Percentiles rank a stretch among this genome's conserved stretches.
Conservation (phyloP, 805 yeast species). For the Lipomyces sp. region DNA sequence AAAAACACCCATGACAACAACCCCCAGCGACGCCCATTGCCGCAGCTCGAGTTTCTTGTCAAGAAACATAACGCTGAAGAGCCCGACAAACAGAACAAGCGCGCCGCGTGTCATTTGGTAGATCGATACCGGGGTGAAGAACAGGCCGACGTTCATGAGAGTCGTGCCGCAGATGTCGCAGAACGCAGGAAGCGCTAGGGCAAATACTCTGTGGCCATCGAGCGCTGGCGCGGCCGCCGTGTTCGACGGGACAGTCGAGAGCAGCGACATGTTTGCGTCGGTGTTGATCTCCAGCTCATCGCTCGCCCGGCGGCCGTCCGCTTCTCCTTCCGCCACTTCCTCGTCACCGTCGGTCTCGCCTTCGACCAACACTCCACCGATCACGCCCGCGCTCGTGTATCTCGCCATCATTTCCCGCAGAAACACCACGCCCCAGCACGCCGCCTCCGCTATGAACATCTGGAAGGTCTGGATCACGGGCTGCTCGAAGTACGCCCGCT, state of each 20-base stretch:
- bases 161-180: conserved; percentile 76
- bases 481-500: conserved; percentile 60
- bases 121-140: conserved; percentile 72
- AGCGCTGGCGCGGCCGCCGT: conserved; percentile 10
- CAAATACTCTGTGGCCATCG: conserved; percentile 35
- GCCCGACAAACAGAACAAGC: conserved; percentile 69
- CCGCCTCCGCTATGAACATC: conserved; percentile 73
- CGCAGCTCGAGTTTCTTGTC: conserved; percentile 51
- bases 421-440: conserved; percentile 44
- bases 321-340: conserved; percentile 1
- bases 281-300: background rate
- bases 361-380: background rate
- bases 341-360: conserved; percentile 1
- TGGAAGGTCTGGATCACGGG: conserved; percentile 77
- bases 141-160: conserved; percentile 67
- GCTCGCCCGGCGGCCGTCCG: conserved; percentile 5
- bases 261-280: conserved; percentile 8
- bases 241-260: conserved; percentile 5
- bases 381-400: background rate
- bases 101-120: conserved; percentile 87
- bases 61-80: conserved; percentile 62
- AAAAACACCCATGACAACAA: conserved; percentile 67
- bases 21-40: conserved; percentile 65
- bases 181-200: conserved; percentile 58
- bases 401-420: conserved; percentile 2